These are phyloP conservation scores for Pseudogymnoascus sp. DNA, from an alignment of 2,329 filamentous ascomycete species.

Conservation along the genomic window DNA sequence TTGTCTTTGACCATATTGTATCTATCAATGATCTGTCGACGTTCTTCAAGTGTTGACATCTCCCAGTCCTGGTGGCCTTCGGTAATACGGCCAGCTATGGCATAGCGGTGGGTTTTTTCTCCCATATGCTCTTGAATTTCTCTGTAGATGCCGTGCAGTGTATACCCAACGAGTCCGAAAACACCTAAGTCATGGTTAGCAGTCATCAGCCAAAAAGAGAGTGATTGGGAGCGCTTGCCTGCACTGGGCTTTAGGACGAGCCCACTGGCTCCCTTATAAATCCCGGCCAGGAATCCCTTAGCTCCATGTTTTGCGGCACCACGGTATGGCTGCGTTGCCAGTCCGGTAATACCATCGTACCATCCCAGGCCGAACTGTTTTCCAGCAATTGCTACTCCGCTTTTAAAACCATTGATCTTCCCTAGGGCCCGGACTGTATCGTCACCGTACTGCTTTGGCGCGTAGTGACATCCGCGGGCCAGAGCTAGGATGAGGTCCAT, in stretches of 20 bases:
- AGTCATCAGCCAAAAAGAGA: slow-evolving; percentile 5
- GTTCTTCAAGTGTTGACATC: slow-evolving; percentile 49
- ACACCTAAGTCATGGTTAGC: slow-evolving; percentile 36
- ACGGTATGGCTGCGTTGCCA: slow-evolving; percentile 69
- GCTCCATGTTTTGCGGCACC: slow-evolving; percentile 60
- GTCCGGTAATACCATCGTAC: slow-evolving; percentile 73
- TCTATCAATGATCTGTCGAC: slow-evolving; percentile 53
- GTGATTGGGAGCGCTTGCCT: slow-evolving; percentile 40
- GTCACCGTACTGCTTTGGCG: slow-evolving; percentile 77
- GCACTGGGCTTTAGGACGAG: slow-evolving; percentile 73
- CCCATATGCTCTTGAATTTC: slow-evolving; percentile 66
- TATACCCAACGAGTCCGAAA: slow-evolving; percentile 70
- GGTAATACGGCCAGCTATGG: slow-evolving; percentile 66
- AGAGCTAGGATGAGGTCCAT: slow-evolving; percentile 79
- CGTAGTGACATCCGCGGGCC: slow-evolving; percentile 82
- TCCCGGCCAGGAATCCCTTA: slow-evolving; percentile 65
- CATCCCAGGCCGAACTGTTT: slow-evolving; percentile 59
- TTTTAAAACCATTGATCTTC: slow-evolving; percentile 55
- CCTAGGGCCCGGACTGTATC: slow-evolving; percentile 51
- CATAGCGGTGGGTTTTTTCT: slow-evolving; percentile 68
- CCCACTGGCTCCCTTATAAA: slow-evolving; percentile 78
- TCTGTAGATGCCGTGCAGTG: slow-evolving; percentile 74
- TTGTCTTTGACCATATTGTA: slow-evolving; percentile 29
- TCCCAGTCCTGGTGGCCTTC: slow-evolving; percentile 65
- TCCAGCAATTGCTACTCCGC: slow-evolving; percentile 68